Evolutionary conservation across 2,329 filamentous ascomycete species (phyloP), one percentile per base, ranked within the genome.

Genomic region (Colletotrichum cereale): DNA sequence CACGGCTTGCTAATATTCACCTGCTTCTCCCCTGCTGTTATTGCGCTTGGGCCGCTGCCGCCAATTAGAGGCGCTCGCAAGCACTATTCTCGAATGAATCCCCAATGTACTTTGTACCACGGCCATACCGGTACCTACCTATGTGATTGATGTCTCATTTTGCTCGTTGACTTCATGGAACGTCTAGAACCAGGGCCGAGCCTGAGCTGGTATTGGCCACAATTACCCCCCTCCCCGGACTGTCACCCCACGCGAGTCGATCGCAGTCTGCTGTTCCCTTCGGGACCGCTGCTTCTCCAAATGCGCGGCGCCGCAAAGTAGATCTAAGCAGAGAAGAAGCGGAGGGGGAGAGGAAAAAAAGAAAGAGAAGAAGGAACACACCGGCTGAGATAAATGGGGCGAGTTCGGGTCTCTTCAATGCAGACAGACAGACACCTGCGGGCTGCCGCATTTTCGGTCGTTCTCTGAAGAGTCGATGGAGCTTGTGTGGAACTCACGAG

Each of bases 401-500:
- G n/a, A 24, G 18, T 29, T 31, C 48, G 34, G 31, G 18, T 62
- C 56, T 21, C n/a, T n/a, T 40, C 26, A 34, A 38, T 29, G 26
- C 18, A 56, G 38, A 48, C n/a, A 38, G n/a, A 21, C 18, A 56
- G 38, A 48, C n/a, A 34, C 38, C 36, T 26, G 31, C 36, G 16
- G 55, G 40, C 31, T 21, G 47, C 55, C 11, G 47, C 56, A 44
- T 34, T 38, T 53, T 55, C 38, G 29, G 26, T 31, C 40, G 48
- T 55, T 67, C 40, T 50, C 57, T 71, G 44, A 55, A 44, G 50
- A 58, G 44, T 24, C 5, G 53, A 38, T 21, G 62, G 58, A 60
- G 68, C 58, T 58, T 64, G 69, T 42, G 69, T 71, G 69, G 58
- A 63, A 65, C 47, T 55, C 42, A 48, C 44, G 55, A 40, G 65